Percentiles rank a stretch among this genome's conserved stretches.
These are phyloP conservation scores for Harringtonia aguacate DNA, from an alignment of 2,329 filamentous ascomycete species.

Conservation along the genomic window DNA sequence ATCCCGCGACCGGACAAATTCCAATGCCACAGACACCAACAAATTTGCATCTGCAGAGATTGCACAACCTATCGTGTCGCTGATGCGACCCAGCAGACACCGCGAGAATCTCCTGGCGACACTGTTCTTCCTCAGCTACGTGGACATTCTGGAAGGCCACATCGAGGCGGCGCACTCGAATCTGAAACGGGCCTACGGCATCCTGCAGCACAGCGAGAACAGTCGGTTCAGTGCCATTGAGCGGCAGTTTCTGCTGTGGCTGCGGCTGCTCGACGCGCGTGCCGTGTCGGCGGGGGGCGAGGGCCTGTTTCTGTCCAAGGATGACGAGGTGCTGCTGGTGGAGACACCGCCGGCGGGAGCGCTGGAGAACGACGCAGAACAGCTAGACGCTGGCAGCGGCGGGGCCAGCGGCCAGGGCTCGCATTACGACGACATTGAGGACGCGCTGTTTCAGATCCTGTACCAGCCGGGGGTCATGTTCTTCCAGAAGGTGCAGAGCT, in stretches of 20 bases:
- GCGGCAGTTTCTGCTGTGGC: conserved; percentile 40
- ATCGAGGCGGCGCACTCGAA: conserved; percentile 35
- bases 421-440: conserved; percentile 28
- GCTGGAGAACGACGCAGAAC: conserved; percentile 16
- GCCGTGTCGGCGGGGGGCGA: conserved; percentile 46
- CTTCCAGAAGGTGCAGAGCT: conserved; percentile 46
- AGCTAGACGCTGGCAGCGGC: neutral
- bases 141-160: conserved; percentile 34
- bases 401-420: conserved; percentile 9
- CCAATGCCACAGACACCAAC: too few relatives aligned
- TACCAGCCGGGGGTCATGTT: conserved; percentile 46
- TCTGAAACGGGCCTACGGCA: conserved; percentile 35
- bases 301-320: conserved; percentile 38
- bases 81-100: conserved; percentile 18
- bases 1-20: too few relatives aligned
- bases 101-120: conserved; percentile 35
- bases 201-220: conserved; percentile 32
- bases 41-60: too few relatives aligned
- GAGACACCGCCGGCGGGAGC: conserved; percentile 31
- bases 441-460: conserved; percentile 41
- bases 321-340: conserved; percentile 33
- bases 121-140: conserved; percentile 43
- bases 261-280: conserved; percentile 42
- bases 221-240: conserved; percentile 26
- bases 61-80: too few relatives aligned